Evolutionary conservation across 306 rosid species (phyloP), one percentile per base, ranked within the genome.

Genomic region (Citrullus mucosospermus): DNA sequence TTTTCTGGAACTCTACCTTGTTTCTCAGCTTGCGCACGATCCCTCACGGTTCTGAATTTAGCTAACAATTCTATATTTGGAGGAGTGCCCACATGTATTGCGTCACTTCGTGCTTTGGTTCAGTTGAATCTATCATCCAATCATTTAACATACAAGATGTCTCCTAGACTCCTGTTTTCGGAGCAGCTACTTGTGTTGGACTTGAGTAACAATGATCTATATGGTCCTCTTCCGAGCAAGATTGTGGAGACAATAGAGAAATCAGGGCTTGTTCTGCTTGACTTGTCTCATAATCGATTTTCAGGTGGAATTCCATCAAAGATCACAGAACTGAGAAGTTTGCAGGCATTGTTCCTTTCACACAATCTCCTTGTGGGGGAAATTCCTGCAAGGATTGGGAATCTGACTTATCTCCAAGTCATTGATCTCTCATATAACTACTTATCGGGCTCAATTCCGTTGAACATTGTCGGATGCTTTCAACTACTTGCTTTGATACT

Each of bases 301-400:
- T 90, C 96, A 6, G 93, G 97, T 78, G 91, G 87, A 83, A 92
- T 96, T 73, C 98, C 99, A 4, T 57, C 88, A 86, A 91, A 89
- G 90, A 88, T 96, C 67, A 96, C 97, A 18, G 98, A 96, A 83
- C 79, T 96, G 88, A 92, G 90, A 83, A 90, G 93, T 81, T 88
- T 96, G 92, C 98, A 96, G 91, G 99, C 98, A 77, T 87, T 96
- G 89, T 91, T 96, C 82, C 93, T 96, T 73, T 96, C 98, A 34
- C 90, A 91, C 87, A 96, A 96, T 84, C 85, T 84, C 81, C 99
- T 96, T 20, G 84, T 87, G 38, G 99, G 99, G 65, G 92, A 91
- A 79, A 96, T 96, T 82, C 99, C 99, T 39, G 91, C 90, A 9
- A 88, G 98, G 76, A 92, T 96, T 59, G 99, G 99, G 78, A 92